A percentile compares a stretch with the other conserved stretches of the same genome.
Evolutionary conservation across 1,139 yeast genomes (phyloP).

Genomic region (Geotrichum histeridarum): DNA sequence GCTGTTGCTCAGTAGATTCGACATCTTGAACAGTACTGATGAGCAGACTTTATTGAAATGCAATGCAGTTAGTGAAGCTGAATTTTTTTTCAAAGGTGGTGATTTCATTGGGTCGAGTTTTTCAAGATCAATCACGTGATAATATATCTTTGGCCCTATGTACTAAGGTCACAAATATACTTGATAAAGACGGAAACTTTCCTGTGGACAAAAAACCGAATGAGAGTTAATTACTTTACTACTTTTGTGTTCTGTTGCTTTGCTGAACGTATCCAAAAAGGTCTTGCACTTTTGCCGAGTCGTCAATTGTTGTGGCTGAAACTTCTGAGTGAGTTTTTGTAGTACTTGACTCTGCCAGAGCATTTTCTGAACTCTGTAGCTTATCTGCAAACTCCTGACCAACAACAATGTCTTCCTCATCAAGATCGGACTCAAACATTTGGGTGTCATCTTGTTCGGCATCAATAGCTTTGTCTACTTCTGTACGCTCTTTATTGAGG

Average conservation of each 20-base stretch:
- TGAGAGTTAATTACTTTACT: background rate
- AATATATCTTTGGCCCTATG: background rate
- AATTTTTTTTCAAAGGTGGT: conserved; percentile 2
- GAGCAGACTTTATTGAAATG: background rate
- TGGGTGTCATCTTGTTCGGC: conserved; percentile 9
- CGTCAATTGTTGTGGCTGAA: conserved; percentile 5
- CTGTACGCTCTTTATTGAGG: conserved; percentile 22
- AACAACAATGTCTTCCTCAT: conserved; percentile 10
- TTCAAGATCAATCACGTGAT: background rate
- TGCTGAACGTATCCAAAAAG: conserved; percentile 16
- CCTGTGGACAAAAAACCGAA: background rate
- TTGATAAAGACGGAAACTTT: background rate
- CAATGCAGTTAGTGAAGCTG: background rate
- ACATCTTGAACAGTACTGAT: background rate
- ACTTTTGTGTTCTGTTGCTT: background rate
- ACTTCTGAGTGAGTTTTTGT: conserved; percentile 11
- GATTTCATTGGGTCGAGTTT: conserved; percentile 1
- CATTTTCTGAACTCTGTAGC: conserved; percentile 4
- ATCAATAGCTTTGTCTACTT: conserved; percentile 26
- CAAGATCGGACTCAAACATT: conserved; percentile 12
- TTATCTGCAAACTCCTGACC: conserved; percentile 9
- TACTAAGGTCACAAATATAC: background rate
- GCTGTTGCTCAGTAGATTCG: background rate
- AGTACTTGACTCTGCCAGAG: background rate
- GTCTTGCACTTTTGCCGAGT: conserved; percentile 13